phyloP scores from a whole-genome alignment of 345 rosid species.

The Pistacia vera region DNA sequence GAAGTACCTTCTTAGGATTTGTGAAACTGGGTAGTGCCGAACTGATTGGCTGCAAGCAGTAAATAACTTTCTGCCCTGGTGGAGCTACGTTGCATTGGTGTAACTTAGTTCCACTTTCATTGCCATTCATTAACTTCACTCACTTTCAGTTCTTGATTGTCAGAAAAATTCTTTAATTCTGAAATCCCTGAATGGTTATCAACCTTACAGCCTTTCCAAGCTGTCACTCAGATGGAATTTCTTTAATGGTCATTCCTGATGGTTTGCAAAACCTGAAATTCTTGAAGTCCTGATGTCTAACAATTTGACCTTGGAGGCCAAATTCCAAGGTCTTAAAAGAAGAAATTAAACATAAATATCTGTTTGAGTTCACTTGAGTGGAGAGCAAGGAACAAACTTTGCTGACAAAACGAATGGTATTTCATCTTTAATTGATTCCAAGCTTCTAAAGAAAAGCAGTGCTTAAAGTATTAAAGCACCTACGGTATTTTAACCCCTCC shows the following conservation, averaged over 20 bases:
- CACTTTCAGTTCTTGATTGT: constrained; percentile 53
- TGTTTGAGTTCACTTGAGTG: too few relatives aligned
- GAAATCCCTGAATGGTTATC: constrained; percentile 47
- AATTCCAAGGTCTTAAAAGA: too few relatives aligned
- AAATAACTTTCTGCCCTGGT: constrained; percentile 37
- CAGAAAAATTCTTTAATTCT: constrained; percentile 48
- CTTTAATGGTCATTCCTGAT: constrained; percentile 39
- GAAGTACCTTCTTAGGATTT: constrained; percentile 41
- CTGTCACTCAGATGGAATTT: constrained; percentile 42
- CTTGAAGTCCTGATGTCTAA: constrained; percentile 40
- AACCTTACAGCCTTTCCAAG: constrained; percentile 49
- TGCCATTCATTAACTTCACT: constrained; percentile 38
- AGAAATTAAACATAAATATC: too few relatives aligned
- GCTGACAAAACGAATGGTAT: too few relatives aligned
- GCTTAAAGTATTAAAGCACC: too few relatives aligned
- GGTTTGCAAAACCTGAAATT: constrained; percentile 36
- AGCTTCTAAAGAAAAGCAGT: too few relatives aligned
- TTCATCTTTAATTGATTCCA: too few relatives aligned
- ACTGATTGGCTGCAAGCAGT: constrained; percentile 42
- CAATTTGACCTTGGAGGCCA: constrained; percentile 40
- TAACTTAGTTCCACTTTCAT: constrained; percentile 38
- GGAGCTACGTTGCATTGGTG: constrained; percentile 38
- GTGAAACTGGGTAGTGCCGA: constrained; percentile 36
- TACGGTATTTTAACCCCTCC: too few relatives aligned
- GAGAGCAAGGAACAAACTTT: too few relatives aligned